A percentile compares a stretch with the other conserved stretches of the same genome.
phyloP scores from a whole-genome alignment of 768 basidiomycete species.

The Leccinum uliginosum region DNA sequence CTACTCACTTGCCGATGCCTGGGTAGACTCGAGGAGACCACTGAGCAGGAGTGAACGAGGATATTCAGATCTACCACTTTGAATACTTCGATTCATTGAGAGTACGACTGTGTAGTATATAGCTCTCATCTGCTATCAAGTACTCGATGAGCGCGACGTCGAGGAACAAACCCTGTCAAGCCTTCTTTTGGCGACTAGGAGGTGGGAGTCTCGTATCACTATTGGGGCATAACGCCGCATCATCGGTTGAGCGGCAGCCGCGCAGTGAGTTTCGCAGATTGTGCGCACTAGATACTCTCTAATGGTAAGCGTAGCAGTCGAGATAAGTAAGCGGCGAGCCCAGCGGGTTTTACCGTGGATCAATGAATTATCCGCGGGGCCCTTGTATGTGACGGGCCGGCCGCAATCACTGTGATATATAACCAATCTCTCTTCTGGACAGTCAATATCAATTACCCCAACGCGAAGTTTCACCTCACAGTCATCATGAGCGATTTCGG shows the following conservation, averaged over 20 bases:
- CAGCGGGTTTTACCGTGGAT: not conserved
- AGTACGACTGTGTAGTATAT: not conserved
- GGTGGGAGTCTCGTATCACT: not conserved
- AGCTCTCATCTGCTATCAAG: not conserved
- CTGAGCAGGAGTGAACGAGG: not conserved
- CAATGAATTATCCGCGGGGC: not conserved
- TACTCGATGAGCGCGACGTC: not conserved
- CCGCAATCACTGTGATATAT: not conserved
- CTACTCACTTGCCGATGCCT: not conserved
- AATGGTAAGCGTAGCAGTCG: not conserved
- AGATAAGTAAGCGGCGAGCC: not conserved
- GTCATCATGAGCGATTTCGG: conserved; percentile 12
- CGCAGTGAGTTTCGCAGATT: not conserved
- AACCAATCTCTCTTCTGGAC: not conserved
- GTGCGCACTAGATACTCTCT: not conserved
- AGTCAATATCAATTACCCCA: too few relatives aligned
- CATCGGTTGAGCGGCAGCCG: not conserved
- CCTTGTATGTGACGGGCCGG: not conserved
- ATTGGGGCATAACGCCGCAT: not conserved
- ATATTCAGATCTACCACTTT: not conserved
- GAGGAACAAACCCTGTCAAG: not conserved
- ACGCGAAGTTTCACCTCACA: not conserved
- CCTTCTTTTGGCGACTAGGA: too few relatives aligned
- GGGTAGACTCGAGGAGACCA: not conserved
- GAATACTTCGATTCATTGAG: not conserved